phyloP scores from a whole-genome alignment of 2,329 filamentous ascomycete genomes.

The Lachnellula willkommii region DNA sequence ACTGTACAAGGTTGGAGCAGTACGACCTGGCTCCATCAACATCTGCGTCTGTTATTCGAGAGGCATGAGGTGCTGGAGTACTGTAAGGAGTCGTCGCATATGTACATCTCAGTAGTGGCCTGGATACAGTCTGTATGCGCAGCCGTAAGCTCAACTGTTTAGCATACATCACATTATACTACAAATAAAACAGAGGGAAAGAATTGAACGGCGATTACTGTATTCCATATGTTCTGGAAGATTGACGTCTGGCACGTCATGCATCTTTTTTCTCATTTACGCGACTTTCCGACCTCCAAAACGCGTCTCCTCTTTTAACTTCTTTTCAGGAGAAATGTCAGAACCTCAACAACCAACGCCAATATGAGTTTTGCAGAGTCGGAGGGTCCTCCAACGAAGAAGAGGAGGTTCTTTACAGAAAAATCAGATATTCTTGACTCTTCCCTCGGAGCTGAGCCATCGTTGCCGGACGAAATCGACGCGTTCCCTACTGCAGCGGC shows the following conservation, averaged over 20 bases:
- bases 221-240: slow-evolving; percentile 12
- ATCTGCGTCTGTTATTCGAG: slow-evolving; percentile 30
- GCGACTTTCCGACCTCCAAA: slow-evolving; percentile 10
- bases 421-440: slow-evolving; percentile 21
- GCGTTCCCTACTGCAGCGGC: slow-evolving; percentile 16
- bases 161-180: slow-evolving; percentile 26
- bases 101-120: slow-evolving; percentile 15
- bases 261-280: slow-evolving; percentile 9
- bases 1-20: slow-evolving; percentile 33
- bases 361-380: slow-evolving; percentile 35
- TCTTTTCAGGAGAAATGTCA: slow-evolving; percentile 6
- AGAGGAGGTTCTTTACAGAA: slow-evolving; percentile 42
- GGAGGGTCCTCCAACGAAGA: slow-evolving; percentile 43
- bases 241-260: slow-evolving; percentile 13
- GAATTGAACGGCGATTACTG: slow-evolving; percentile 4
- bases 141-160: slow-evolving; percentile 23
- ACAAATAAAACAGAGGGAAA: slow-evolving; percentile 4
- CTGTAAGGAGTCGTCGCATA: slow-evolving; percentile 32
- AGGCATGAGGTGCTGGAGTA: slow-evolving; percentile 28
- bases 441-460: slow-evolving; percentile 17
- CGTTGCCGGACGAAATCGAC: slow-evolving; percentile 24
- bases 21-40: slow-evolving; percentile 30
- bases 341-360: slow-evolving; percentile 7
- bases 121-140: slow-evolving; percentile 10
- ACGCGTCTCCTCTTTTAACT: slow-evolving; percentile 20